Evolutionary conservation across 2,329 filamentous ascomycete genomes (phyloP).

Genomic region (Moelleriella libera): DNA sequence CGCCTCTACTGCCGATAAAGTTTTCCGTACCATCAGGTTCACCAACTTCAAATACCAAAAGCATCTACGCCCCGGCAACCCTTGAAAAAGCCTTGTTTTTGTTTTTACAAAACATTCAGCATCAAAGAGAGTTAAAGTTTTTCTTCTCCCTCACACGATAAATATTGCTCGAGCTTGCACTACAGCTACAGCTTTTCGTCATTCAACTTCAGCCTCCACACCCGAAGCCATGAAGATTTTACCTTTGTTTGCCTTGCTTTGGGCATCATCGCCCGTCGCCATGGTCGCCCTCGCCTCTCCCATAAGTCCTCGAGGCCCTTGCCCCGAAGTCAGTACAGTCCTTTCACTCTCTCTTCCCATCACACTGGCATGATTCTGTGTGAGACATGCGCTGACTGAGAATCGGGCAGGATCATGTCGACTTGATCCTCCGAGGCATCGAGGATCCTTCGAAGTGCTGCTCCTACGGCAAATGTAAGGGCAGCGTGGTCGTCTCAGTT

Average conservation of each 20-base stretch:
- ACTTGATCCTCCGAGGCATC: conserved; percentile 31
- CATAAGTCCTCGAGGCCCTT: conserved; percentile 19
- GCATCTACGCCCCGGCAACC: no score
- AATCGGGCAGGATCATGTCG: conserved; percentile 15
- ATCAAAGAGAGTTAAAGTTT: no score
- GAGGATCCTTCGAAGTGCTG: conserved; percentile 36
- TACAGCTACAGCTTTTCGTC: no score
- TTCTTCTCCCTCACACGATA: no score
- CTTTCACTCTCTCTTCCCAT: neutral
- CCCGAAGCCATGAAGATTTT: conserved; percentile 3
- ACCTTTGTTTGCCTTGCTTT: neutral
- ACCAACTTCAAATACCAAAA: no score
- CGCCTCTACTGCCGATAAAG: no score
- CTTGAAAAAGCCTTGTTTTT: no score
- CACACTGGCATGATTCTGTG: neutral
- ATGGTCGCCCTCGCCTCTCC: conserved; percentile 10
- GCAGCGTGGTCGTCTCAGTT: conserved; percentile 24
- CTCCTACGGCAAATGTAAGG: conserved; percentile 37
- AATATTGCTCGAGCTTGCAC: no score
- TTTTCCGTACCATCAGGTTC: no score
- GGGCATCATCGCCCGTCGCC: conserved; percentile 6
- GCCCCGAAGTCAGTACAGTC: conserved; percentile 14
- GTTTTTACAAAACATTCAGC: no score
- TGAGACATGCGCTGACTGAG: neutral
- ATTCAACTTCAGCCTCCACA: no score